Percentiles rank a stretch among this genome's conserved stretches.
Evolutionary conservation across 2,329 filamentous ascomycete species (phyloP).

Genomic region (Trichoderma hamatum): DNA sequence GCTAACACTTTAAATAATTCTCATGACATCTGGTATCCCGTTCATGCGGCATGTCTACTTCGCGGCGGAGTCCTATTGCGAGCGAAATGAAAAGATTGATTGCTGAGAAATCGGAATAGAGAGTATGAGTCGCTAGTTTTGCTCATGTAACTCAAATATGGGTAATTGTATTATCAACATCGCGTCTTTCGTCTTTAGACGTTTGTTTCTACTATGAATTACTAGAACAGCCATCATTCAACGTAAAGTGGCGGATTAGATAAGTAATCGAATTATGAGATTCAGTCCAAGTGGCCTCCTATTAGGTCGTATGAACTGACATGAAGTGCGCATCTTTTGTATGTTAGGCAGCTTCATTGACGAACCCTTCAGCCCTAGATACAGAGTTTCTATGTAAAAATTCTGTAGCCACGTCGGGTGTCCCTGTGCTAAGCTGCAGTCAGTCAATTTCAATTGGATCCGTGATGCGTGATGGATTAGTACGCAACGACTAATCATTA

Average conservation of each 20-base stretch:
- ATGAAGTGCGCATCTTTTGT: neutral
- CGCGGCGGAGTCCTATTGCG: neutral
- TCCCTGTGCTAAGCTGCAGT: neutral
- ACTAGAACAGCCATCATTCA: neutral
- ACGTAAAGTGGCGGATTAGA: neutral
- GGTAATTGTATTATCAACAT: neutral
- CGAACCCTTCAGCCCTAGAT: neutral
- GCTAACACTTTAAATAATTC: neutral
- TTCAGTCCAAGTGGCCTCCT: neutral
- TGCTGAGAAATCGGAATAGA: neutral
- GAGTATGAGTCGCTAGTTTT: neutral
- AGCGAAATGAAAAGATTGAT: neutral
- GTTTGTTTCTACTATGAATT: neutral
- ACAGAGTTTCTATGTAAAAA: neutral
- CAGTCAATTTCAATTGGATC: neutral
- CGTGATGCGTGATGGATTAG: neutral
- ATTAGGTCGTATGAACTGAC: neutral
- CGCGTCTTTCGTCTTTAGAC: neutral
- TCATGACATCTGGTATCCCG: neutral
- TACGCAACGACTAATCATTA: neutral
- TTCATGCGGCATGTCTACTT: neutral
- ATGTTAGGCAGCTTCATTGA: neutral
- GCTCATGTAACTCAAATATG: neutral
- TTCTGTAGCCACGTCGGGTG: neutral
- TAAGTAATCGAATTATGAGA: neutral